Evolutionary conservation across 495 filamentous ascomycete genomes (phyloP).

Genomic region (Trichoderma asperelloides): DNA sequence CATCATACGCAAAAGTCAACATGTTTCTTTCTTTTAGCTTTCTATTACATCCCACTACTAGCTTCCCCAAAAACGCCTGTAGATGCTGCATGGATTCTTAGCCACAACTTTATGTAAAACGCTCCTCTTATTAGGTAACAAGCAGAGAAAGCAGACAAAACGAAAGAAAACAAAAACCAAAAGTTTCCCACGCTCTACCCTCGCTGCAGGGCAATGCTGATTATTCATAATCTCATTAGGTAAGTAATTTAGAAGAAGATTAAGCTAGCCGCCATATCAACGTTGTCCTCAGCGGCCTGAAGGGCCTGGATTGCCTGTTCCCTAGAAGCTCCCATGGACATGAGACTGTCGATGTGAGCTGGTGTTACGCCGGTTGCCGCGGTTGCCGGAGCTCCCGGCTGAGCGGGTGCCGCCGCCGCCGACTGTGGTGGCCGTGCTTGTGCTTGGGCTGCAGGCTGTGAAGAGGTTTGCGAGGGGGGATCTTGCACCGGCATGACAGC

Average conservation of each 20-base stretch:
- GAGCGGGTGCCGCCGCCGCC: constrained; percentile 25
- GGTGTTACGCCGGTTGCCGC: constrained; percentile 34
- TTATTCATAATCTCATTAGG: background rate
- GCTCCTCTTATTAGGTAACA: background rate
- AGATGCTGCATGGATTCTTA: background rate
- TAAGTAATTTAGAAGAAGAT: constrained; percentile 42
- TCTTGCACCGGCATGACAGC: constrained; percentile 55
- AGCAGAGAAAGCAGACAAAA: background rate
- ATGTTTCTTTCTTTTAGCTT: background rate
- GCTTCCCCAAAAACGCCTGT: background rate
- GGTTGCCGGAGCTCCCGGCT: constrained; percentile 25
- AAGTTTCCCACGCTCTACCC: background rate
- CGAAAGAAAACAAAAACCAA: background rate
- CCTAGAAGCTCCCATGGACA: constrained; percentile 68
- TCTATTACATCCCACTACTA: background rate
- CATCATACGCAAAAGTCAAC: background rate
- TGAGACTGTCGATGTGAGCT: constrained; percentile 60
- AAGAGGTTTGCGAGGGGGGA: constrained; percentile 10
- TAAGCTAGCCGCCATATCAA: constrained; percentile 78
- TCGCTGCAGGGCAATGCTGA: background rate
- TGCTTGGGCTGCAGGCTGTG: constrained; percentile 7
- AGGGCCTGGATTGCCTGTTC: constrained; percentile 72
- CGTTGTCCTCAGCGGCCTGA: constrained; percentile 72
- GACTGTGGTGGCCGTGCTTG: constrained; percentile 21
- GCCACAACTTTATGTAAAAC: background rate